Evolutionary conservation across 306 rosid genomes (phyloP).

Genomic region (Geum urbanum): DNA sequence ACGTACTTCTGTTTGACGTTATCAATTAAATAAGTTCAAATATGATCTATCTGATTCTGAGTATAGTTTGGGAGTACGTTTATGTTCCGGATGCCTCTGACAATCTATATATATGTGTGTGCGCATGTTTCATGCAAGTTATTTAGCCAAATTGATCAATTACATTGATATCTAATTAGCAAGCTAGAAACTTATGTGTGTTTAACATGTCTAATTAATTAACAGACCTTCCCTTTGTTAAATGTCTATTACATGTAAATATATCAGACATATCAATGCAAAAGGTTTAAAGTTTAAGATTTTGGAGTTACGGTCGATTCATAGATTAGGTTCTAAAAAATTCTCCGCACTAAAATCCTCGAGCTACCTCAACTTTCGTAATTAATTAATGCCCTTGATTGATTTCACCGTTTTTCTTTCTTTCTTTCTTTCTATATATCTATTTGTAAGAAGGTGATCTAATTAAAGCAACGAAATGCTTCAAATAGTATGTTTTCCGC

Average conservation of each 20-base stretch:
- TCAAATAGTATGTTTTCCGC: neutral
- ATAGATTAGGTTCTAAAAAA: neutral
- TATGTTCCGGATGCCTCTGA: constrained; percentile 20
- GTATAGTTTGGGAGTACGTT: constrained; percentile 32
- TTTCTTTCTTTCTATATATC: neutral
- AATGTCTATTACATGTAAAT: too few species aligned
- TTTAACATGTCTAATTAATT: too few species aligned
- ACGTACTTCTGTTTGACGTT: constrained; percentile 11
- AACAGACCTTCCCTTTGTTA: too few species aligned
- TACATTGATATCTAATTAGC: neutral
- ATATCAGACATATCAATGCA: neutral
- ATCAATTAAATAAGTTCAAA: constrained; percentile 8
- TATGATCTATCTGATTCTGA: constrained; percentile 1
- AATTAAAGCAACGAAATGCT: too few species aligned
- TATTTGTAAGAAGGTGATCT: too few species aligned
- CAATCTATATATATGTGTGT: constrained; percentile 1
- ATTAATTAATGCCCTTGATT: too few species aligned
- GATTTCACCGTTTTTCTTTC: neutral
- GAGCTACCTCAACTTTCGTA: neutral
- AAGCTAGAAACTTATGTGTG: neutral
- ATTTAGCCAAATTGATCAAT: neutral
- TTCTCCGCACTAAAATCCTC: neutral
- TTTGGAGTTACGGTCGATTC: neutral
- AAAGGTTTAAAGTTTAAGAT: neutral
- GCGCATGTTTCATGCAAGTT: too few species aligned